Base-by-base conservation (phyloP, 2,329 filamentous ascomycete species). In the Salinomyces thailandicus region DNA sequence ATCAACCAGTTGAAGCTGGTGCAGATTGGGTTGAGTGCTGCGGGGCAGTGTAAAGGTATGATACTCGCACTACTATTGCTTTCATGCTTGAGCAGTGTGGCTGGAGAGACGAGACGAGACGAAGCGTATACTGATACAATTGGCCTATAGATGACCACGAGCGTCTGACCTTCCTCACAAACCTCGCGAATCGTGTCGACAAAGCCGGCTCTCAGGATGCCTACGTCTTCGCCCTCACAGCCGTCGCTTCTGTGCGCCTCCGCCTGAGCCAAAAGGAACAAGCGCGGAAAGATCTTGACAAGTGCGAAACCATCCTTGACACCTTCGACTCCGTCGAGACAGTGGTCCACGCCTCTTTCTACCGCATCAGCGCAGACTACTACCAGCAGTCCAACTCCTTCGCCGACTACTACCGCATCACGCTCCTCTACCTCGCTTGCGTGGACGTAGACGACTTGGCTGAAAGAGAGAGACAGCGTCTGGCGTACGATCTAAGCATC, bases 1-100 rank as follows among this genome's bases (percentile, higher is more conserved):
- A 95, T 98, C 72, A 98, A 96, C 67, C 89, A 96, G 69, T 72
- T 98, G 46, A 95, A 95, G 73, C 80, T 96, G 50, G 91, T 98
- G 49, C 81, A 84, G 48, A 69, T 98, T 49, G 91, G 86, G 12
- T 67, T 96, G 58, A 84, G 82, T 64, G 84, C 91, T 31, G 85
- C 86, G 36, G 77, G 80, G 54, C 80, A 93, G 67, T 93, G 83
- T 63, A 72, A 74, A 68, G 78, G 85, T 89, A 61, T 35, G 62
- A 14, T 29, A 13, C 8, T 28, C 13, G 31, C 20, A 13, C 16
- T n/a, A 37, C 15, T 16, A 14, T 26, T 33, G 27, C 31, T 18
- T 16, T n/a, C n/a, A n/a, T n/a, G n/a, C n/a, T n/a, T n/a, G n/a
- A n/a, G n/a, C n/a, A n/a, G n/a, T n/a, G n/a, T n/a, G n/a, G n/a